Evolutionary conservation across 352 stramenopile genomes (phyloP).

Genomic region (Phytopythium helicoides): DNA sequence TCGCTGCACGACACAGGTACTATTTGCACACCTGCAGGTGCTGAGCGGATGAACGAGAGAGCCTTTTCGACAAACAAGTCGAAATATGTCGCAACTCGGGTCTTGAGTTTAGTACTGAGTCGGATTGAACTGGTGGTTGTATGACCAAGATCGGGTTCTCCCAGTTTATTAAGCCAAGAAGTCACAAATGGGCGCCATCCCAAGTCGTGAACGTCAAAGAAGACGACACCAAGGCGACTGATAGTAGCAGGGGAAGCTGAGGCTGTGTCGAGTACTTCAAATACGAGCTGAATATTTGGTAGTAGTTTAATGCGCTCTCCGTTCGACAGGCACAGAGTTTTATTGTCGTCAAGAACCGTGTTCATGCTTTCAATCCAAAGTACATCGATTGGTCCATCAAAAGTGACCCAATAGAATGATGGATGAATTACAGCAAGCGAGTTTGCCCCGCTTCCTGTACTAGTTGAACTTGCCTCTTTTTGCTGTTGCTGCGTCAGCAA

Average conservation of each 20-base stretch:
- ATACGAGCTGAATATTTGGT: constrained; percentile 88
- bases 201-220: constrained; percentile 70
- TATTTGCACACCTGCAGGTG: constrained; percentile 6
- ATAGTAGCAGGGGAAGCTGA: constrained; percentile 92
- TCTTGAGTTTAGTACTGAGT: constrained; percentile 34
- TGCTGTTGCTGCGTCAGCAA: constrained; percentile 20
- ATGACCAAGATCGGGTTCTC: constrained; percentile 9
- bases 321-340: constrained; percentile 88
- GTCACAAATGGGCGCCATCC: constrained; percentile 67
- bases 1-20: constrained; percentile 49
- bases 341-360: constrained; percentile 91
- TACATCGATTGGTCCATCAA: constrained; percentile 79
- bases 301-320: constrained; percentile 86
- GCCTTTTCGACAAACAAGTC: constrained; percentile 60
- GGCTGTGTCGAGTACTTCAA: constrained; percentile 90
- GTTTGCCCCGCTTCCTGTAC: constrained; percentile 16
- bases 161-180: constrained; percentile 51
- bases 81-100: constrained; percentile 49
- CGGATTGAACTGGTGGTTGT: constrained; percentile 7
- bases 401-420: constrained; percentile 81
- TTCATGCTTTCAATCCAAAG: constrained; percentile 89
- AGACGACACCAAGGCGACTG: constrained; percentile 90
- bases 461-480: constrained; percentile 6
- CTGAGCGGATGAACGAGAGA: constrained; percentile 40
- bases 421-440: constrained; percentile 9